These are phyloP conservation scores for Phytopythium vexans DNA, from an alignment of 352 stramenopile species.

Conservation along the genomic window DNA sequence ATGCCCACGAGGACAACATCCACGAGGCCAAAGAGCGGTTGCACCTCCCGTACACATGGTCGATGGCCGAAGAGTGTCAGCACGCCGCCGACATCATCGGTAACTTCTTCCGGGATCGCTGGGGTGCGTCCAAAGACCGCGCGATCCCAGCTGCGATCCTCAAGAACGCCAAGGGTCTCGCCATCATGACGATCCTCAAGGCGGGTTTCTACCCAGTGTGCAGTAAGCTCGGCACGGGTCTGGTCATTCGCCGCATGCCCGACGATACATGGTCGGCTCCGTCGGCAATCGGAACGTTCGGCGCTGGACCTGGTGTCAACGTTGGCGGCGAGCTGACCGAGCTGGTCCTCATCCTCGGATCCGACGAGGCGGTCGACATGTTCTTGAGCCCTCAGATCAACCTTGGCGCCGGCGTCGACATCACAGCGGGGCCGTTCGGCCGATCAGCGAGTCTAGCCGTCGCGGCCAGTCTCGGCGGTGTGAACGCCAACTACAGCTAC, in stretches of 20 bases:
- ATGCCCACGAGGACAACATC: conserved; percentile 40
- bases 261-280: conserved; percentile 84
- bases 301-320: conserved; percentile 73
- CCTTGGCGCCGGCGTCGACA: conserved; percentile 82
- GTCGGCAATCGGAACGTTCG: conserved; percentile 84
- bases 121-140: conserved; percentile 33
- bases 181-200: conserved; percentile 57
- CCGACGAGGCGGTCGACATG: conserved; percentile 74
- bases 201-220: conserved; percentile 52
- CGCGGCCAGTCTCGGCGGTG: conserved; percentile 32
- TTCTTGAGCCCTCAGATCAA: conserved; percentile 83
- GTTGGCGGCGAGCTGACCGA: conserved; percentile 90
- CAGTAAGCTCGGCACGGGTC: conserved; percentile 58
- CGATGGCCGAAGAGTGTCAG: conserved; percentile 52
- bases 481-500: conserved; percentile 91
- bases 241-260: conserved; percentile 75
- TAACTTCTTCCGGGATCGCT: conserved; percentile 49
- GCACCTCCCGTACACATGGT: conserved; percentile 50
- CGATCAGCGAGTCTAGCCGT: conserved; percentile 59
- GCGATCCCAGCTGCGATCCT: conserved; percentile 47
- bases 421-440: conserved; percentile 83
- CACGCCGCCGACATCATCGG: conserved; percentile 65
- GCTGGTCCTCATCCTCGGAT: conserved; percentile 91
- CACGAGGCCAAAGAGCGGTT: conserved; percentile 39
- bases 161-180: conserved; percentile 47